Evolutionary conservation across 345 rosid species (phyloP).

Genomic region (Dovyalis caffra): DNA sequence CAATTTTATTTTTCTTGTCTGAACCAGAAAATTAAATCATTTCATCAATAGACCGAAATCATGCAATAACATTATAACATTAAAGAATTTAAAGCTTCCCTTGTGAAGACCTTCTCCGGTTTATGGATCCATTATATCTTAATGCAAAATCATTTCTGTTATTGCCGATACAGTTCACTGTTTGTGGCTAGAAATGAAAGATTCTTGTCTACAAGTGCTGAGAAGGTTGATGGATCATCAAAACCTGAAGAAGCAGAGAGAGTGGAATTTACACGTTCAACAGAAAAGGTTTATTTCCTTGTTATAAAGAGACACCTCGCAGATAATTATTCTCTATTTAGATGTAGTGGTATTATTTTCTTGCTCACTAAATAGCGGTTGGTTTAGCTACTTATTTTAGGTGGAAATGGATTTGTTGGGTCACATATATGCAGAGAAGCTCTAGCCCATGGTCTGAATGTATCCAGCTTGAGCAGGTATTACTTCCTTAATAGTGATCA

Average conservation of each 20-base stretch:
- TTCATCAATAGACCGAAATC: not conserved
- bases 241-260: constrained; percentile 92
- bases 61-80: not conserved
- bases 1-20: too few species aligned
- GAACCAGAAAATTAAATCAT: not conserved
- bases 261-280: constrained; percentile 67
- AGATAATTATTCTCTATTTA: constrained; percentile 8
- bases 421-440: constrained; percentile 90
- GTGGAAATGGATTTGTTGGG: constrained; percentile 99
- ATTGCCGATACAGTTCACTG: constrained; percentile 28
- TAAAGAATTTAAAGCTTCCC: not conserved
- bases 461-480: constrained; percentile 96
- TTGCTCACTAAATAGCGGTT: not conserved
- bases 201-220: constrained; percentile 60
- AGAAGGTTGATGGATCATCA: constrained; percentile 75
- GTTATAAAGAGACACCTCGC: constrained; percentile 3
- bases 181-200: constrained; percentile 42
- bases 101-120: not conserved
- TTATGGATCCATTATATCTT: not conserved
- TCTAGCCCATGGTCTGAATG: constrained; percentile 61
- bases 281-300: constrained; percentile 57
- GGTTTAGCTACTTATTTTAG: constrained; percentile 83
- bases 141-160: not conserved
- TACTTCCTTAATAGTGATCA: not conserved
- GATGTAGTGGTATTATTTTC: constrained; percentile 1